phyloP scores from a whole-genome alignment of 495 filamentous ascomycete species.

The Trypethelium eluteriae region DNA sequence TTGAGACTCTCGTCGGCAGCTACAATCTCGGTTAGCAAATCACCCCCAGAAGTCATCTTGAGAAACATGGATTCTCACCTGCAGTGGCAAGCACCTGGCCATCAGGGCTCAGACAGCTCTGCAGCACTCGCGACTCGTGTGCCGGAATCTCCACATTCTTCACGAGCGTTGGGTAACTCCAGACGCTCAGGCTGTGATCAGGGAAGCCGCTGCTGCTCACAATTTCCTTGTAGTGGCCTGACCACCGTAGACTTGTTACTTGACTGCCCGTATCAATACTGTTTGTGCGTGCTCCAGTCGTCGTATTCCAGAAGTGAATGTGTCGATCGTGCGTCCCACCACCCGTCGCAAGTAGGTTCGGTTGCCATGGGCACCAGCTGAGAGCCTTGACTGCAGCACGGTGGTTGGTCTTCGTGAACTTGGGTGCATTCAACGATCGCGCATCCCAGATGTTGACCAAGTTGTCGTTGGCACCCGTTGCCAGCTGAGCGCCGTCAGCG shows the following conservation, averaged over 20 bases:
- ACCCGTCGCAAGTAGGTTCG: slow-evolving; percentile 91
- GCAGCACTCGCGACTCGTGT: slow-evolving; percentile 94
- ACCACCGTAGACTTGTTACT: slow-evolving; percentile 92
- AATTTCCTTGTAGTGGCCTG: slow-evolving; percentile 92
- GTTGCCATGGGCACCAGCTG: slow-evolving; percentile 98
- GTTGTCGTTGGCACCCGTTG: slow-evolving; percentile 97
- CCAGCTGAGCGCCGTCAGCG: slow-evolving; percentile 89
- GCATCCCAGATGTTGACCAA: slow-evolving; percentile 98
- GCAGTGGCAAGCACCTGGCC: slow-evolving; percentile 96
- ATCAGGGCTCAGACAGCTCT: slow-evolving; percentile 90
- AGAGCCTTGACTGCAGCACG: slow-evolving; percentile 96
- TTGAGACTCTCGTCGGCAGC: slow-evolving; percentile 95
- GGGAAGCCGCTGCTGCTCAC: slow-evolving; percentile 95
- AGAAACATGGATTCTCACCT: slow-evolving; percentile 37
- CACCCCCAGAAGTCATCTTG: slow-evolving; percentile 12
- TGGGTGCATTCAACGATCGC: slow-evolving; percentile 80
- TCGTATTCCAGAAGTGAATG: slow-evolving; percentile 99
- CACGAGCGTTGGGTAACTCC: slow-evolving; percentile 93
- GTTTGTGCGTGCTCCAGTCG: slow-evolving; percentile 93
- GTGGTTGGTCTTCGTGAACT: slow-evolving; percentile 99
- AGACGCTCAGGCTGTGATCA: slow-evolving; percentile 97
- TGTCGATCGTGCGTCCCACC: slow-evolving; percentile 93
- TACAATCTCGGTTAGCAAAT: slow-evolving; percentile 16
- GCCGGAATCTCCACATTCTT: slow-evolving; percentile 97
- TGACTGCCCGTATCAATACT: slow-evolving; percentile 97